Evolutionary conservation across 805 yeast species (phyloP), one percentile per base, ranked within the genome.

Genomic region (Hanseniaspora lachancei): DNA sequence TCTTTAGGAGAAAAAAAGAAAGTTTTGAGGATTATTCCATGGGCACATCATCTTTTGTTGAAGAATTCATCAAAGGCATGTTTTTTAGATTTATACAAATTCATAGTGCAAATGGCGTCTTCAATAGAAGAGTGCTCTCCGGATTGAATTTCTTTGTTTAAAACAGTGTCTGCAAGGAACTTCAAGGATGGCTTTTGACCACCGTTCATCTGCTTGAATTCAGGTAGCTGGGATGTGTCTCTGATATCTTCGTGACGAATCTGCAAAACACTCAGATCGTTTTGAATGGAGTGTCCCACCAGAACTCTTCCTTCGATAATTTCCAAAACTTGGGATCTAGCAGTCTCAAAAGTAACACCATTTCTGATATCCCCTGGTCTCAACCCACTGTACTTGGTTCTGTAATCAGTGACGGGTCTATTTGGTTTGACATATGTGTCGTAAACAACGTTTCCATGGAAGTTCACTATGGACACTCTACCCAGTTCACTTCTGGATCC

Each of bases 351-450:
- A 1, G 79, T 59, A 0, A 83, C 74, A 0, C 96, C 96, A 43
- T 73, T 67, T 32, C 71, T 70, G 85, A 89, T 80, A 63, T 83
- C 78, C 2, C 69, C 67, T 0, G 95, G 87, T 2, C 81, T 73
- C 2, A 89, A 78, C 27, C 97, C 97, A 67, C 91, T 82, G 21
- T 88, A 95, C 84, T 89, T 81, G 0, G 97, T 89, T 67, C 97
- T 75, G 89, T 93, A 89, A 63, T 89, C 95, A 0, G 89, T 82
- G 2, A 89, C 95, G 55, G 70, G 72, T 62, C 83, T 89, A 35
- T 72, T 69, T 2, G 96, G 96, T 60, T 73, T 74, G 5, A 89
- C 96, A 70, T 74, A 89, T 40, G 75, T 71, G 67, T 89, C 97
- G 58, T 82, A 72, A 0, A 89, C 64, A 0, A 79, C 74, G 60